Conservation (phyloP, 192 early-diverging fungal species). For the Lobosporangium transversale region DNA sequence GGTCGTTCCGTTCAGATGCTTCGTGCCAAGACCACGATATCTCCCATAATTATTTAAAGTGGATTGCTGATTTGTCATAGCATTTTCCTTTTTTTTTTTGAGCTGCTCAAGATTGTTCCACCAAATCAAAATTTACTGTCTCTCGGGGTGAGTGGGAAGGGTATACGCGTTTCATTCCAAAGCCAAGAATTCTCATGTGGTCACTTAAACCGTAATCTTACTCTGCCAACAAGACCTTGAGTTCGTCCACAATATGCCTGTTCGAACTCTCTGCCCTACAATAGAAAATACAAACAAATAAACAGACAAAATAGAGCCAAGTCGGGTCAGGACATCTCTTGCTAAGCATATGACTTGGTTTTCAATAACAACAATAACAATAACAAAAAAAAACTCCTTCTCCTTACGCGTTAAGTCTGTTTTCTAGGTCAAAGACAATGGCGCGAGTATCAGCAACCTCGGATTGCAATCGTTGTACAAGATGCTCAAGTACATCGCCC, state of each 20-base stretch:
- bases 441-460: slow-evolving; percentile 49
- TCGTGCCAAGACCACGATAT: not conserved
- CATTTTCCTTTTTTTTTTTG: not conserved
- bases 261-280: slow-evolving; percentile 44
- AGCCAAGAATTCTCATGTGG: too few relatives aligned
- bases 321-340: too few relatives aligned
- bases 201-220: too few relatives aligned
- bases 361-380: not conserved
- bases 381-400: not conserved
- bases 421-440: slow-evolving; percentile 41
- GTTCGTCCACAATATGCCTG: slow-evolving; percentile 48
- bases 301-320: not conserved
- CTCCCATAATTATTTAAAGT: too few relatives aligned
- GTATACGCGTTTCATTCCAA: too few relatives aligned
- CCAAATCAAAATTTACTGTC: too few relatives aligned
- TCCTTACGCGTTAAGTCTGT: slow-evolving; percentile 42
- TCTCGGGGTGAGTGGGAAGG: not conserved
- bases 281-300: slow-evolving; percentile 2
- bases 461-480: slow-evolving; percentile 37
- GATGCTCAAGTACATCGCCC: slow-evolving; percentile 38
- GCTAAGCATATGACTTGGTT: not conserved
- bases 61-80: slow-evolving; percentile 14
- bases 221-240: slow-evolving; percentile 43
- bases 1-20: not conserved
- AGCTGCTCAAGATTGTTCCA: not conserved